Evolutionary conservation across 768 basidiomycete genomes (phyloP).

Genomic region (Boletus rubroflammeus): DNA sequence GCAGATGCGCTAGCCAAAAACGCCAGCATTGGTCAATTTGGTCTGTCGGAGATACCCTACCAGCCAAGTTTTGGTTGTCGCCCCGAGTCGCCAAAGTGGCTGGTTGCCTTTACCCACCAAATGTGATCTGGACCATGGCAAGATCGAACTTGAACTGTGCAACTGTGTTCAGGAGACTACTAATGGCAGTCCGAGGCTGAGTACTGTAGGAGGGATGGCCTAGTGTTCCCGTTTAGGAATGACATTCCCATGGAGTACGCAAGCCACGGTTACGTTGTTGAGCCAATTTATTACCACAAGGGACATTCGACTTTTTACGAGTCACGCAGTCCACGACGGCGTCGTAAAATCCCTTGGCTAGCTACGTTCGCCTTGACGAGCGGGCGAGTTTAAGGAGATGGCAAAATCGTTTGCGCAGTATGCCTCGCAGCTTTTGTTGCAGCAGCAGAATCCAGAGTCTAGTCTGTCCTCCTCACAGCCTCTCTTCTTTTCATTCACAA

Average conservation of each 20-base stretch:
- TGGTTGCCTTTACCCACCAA: neutral
- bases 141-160: neutral
- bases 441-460: conserved; percentile 49
- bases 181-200: neutral
- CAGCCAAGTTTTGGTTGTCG: neutral
- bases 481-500: conserved; percentile 86
- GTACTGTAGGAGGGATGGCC: neutral
- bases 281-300: conserved; percentile 22
- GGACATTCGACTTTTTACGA: conserved; percentile 11
- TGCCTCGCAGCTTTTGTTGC: conserved; percentile 77
- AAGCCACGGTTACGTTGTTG: conserved; percentile 18
- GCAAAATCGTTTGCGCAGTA: conserved; percentile 76
- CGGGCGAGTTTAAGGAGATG: conserved; percentile 32
- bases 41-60: too few relatives aligned
- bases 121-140: neutral
- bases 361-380: conserved; percentile 16
- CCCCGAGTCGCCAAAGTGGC: too few relatives aligned
- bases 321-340: conserved; percentile 12
- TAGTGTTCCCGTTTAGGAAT: conserved; percentile 10
- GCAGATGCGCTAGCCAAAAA: neutral
- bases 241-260: conserved; percentile 23
- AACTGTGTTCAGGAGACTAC: neutral
- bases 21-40: neutral
- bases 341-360: conserved; percentile 1
- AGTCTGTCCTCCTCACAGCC: conserved; percentile 66